Conservation (phyloP, 225 moss, liverwort and hornwort genomes). For the Pseudisothecium myosuroides region DNA sequence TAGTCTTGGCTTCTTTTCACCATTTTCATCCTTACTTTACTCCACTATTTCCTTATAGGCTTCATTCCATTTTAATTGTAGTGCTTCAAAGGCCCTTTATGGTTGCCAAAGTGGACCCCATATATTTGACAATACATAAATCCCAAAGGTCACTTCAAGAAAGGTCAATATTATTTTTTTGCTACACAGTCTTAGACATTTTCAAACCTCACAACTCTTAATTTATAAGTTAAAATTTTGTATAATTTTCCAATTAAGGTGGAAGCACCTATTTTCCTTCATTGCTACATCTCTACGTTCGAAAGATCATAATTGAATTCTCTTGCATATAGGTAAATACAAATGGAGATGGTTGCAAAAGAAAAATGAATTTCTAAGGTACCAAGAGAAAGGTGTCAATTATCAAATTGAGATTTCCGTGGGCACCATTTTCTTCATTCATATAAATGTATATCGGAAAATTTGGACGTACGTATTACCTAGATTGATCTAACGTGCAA, state of each 20-base stretch:
- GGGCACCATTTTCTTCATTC: background rate
- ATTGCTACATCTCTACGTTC: too few relatives aligned
- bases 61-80: too few relatives aligned
- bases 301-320: background rate
- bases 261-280: background rate
- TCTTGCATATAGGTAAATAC: background rate
- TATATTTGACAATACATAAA: background rate
- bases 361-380: background rate
- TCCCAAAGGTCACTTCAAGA: background rate
- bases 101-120: too few relatives aligned
- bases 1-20: too few relatives aligned
- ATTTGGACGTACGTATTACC: background rate
- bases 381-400: too few relatives aligned
- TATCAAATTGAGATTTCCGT: background rate
- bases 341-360: background rate
- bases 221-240: background rate
- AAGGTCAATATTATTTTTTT: background rate
- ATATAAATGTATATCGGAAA: background rate
- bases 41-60: too few relatives aligned
- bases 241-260: background rate
- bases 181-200: background rate
- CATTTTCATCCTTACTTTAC: too few relatives aligned
- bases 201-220: background rate
- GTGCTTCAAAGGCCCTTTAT: too few relatives aligned
- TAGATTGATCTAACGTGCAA: background rate